Conservation (phyloP, 2,329 filamentous ascomycete genomes). For the Phialemonium atrogriseum region DNA sequence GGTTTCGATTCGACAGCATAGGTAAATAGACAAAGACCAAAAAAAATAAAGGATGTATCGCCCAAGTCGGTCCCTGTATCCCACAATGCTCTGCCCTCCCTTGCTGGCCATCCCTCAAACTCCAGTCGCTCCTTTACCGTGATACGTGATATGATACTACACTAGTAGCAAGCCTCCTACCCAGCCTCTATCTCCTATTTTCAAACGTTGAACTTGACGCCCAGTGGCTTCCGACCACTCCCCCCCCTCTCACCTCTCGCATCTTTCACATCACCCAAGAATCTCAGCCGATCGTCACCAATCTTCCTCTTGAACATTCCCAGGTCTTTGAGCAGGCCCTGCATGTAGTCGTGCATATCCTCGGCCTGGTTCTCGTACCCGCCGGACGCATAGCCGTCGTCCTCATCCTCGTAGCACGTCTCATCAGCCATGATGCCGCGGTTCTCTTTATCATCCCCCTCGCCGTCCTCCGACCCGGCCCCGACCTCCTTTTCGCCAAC, state of each 20-base stretch:
- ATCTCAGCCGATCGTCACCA: constrained; percentile 68
- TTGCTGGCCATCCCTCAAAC: no score
- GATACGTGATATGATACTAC: no score
- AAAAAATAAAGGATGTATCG: no score
- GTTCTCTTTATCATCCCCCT: constrained; percentile 21
- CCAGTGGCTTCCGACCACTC: constrained; percentile 42
- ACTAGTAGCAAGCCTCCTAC: no score
- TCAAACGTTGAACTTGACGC: constrained; percentile 31
- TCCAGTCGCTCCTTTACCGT: no score
- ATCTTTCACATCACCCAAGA: constrained; percentile 61
- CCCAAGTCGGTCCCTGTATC: no score
- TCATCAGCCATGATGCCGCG: no score
- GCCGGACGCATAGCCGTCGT: constrained; percentile 43
- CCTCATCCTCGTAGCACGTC: constrained; percentile 44
- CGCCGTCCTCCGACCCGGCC: constrained; percentile 19
- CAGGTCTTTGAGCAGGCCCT: constrained; percentile 73
- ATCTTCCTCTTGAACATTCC: constrained; percentile 78
- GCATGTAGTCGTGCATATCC: constrained; percentile 77
- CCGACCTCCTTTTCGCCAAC: constrained; percentile 9
- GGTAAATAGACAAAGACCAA: no score
- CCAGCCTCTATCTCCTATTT: constrained; percentile 1
- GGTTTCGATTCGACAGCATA: no score
- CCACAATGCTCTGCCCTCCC: no score
- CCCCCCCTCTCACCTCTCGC: no score
- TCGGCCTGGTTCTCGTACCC: constrained; percentile 45